Evolutionary conservation across 768 basidiomycete species (phyloP).

Genomic region (Cubamyces lactineus): DNA sequence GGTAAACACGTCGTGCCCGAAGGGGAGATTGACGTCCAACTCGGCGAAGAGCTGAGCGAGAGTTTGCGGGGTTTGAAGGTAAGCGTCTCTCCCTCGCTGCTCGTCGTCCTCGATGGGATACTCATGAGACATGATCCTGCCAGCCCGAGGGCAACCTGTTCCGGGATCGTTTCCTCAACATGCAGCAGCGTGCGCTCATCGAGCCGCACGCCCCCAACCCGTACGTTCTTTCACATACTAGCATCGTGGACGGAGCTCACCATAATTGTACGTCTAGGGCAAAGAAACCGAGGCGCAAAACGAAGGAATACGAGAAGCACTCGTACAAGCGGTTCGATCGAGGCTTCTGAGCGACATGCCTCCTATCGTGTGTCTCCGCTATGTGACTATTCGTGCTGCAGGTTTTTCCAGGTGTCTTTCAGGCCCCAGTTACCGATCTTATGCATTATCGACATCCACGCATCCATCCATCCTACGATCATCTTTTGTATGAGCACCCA

Average conservation of each 20-base stretch:
- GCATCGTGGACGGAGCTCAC: background rate
- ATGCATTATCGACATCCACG: no score
- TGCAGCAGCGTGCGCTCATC: conserved; percentile 85
- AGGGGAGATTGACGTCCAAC: conserved; percentile 77
- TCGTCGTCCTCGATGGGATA: background rate
- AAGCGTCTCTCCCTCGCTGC: conserved; percentile 25
- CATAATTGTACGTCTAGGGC: conserved; percentile 42
- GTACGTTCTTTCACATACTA: conserved; percentile 45
- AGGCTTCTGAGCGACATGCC: conserved; percentile 15
- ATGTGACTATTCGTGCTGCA: background rate
- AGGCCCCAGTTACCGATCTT: no score
- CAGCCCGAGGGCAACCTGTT: conserved; percentile 95
- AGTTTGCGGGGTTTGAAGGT: conserved; percentile 85
- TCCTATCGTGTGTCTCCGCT: background rate
- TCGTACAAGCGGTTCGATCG: conserved; percentile 76
- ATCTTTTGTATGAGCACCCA: no score
- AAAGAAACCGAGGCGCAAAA: conserved; percentile 52
- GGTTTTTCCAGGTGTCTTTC: no score
- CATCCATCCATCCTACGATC: no score
- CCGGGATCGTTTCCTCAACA: conserved; percentile 82
- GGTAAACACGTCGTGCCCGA: conserved; percentile 81
- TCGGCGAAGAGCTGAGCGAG: conserved; percentile 89
- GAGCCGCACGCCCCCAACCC: conserved; percentile 83
- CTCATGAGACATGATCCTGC: background rate
- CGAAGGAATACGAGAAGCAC: conserved; percentile 76